Evolutionary conservation across 2,329 filamentous ascomycete genomes (phyloP).

Genomic region (Phaeosphaeriaceae sp.): DNA sequence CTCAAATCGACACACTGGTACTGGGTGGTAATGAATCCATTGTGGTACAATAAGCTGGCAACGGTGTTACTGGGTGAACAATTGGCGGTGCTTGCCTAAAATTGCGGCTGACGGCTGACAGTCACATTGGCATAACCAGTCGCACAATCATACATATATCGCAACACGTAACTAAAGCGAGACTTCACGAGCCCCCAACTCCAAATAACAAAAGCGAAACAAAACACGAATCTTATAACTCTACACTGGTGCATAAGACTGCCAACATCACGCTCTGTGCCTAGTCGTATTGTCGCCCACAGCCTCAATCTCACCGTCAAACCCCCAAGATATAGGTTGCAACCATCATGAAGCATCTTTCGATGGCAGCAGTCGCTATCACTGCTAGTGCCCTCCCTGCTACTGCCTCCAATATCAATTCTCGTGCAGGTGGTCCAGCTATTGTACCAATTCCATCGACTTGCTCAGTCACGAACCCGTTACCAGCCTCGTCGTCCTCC

Average conservation of each 20-base stretch:
- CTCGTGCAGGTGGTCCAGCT: conserved; percentile 43
- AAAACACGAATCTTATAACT: no score
- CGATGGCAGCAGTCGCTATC: conserved; percentile 1
- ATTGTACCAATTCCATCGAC: conserved; percentile 41
- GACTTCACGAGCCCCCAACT: no score
- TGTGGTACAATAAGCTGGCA: conserved; percentile 7
- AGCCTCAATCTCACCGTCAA: neutral
- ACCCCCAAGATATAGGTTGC: conserved; percentile 4
- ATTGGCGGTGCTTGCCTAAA: conserved; percentile 4
- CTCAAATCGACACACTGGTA: no score
- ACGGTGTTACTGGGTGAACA: no score
- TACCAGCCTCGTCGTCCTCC: conserved; percentile 25
- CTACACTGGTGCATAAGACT: neutral
- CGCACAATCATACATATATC: neutral
- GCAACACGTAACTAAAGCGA: neutral
- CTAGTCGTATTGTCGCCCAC: no score
- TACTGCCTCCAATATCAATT: neutral
- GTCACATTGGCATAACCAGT: neutral
- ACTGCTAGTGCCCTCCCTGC: conserved; percentile 7
- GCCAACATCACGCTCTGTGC: no score
- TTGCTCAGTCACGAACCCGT: conserved; percentile 44
- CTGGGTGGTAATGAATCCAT: no score
- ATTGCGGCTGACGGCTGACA: conserved; percentile 20
- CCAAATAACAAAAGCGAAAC: no score
- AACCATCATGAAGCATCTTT: neutral